Conservation (phyloP, 2,329 filamentous ascomycete species). For the Boeremia lycopersici region DNA sequence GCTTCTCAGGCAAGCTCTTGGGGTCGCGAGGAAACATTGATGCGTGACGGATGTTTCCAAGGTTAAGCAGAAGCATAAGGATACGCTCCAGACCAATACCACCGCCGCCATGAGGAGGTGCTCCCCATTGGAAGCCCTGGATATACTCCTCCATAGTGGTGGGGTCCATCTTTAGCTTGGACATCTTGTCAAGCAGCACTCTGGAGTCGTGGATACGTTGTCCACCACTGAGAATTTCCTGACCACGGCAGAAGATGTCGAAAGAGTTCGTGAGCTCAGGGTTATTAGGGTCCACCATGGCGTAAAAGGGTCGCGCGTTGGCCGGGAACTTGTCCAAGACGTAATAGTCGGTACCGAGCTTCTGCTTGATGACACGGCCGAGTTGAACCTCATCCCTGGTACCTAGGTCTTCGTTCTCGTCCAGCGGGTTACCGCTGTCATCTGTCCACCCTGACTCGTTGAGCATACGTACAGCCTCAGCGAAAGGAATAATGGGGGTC, state of each 20-base stretch:
- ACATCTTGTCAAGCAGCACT: slow-evolving; percentile 79
- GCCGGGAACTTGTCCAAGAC: slow-evolving; percentile 92
- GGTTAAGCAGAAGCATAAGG: slow-evolving; percentile 80
- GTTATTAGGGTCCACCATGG: slow-evolving; percentile 79
- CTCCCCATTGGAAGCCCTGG: slow-evolving; percentile 84
- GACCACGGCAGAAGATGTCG: slow-evolving; percentile 91
- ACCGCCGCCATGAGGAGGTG: slow-evolving; percentile 86
- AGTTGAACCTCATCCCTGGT: slow-evolving; percentile 88
- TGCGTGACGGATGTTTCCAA: slow-evolving; percentile 88
- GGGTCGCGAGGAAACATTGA: slow-evolving; percentile 89
- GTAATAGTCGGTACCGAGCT: slow-evolving; percentile 89
- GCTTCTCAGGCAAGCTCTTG: slow-evolving; percentile 77
- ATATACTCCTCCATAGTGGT: slow-evolving; percentile 90
- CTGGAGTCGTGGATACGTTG: slow-evolving; percentile 87
- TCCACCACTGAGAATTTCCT: slow-evolving; percentile 90
- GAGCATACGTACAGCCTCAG: slow-evolving; percentile 79
- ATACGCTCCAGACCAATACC: slow-evolving; percentile 90
- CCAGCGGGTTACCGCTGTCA: slow-evolving; percentile 74
- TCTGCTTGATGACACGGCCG: slow-evolving; percentile 82
- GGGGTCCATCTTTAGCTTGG: slow-evolving; percentile 74
- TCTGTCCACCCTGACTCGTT: slow-evolving; percentile 77
- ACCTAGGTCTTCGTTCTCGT: slow-evolving; percentile 77
- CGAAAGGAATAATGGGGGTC: slow-evolving; percentile 81
- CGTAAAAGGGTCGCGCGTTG: slow-evolving; percentile 86
- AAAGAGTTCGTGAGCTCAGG: slow-evolving; percentile 84